Percentiles rank a stretch among this genome's conserved stretches.
phyloP scores from a whole-genome alignment of 78 protist species.

The Blattamonas nauphoetae region DNA sequence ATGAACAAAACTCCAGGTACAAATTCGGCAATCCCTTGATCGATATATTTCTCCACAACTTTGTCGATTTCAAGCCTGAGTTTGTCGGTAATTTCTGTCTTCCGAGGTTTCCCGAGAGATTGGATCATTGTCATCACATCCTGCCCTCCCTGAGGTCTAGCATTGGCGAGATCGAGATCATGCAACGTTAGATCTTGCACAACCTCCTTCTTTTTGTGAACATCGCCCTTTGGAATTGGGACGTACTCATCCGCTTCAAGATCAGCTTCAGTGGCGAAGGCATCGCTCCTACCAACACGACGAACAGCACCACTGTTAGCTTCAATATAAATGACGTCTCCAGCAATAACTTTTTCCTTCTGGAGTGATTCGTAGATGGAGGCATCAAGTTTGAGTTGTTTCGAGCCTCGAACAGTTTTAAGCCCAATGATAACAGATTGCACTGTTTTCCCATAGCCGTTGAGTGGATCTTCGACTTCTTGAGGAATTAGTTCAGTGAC shows the following conservation, averaged over 20 bases:
- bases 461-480: constrained; percentile 84
- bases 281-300: constrained; percentile 92
- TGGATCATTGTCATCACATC: constrained; percentile 94
- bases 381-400: constrained; percentile 90
- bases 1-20: constrained; percentile 99
- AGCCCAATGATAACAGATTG: constrained; percentile 80
- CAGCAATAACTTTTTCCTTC: constrained; percentile 87
- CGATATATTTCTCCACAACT: constrained; percentile 95
- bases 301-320: constrained; percentile 86
- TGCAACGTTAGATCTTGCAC: constrained; percentile 97
- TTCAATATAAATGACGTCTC: constrained; percentile 98
- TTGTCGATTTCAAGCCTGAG: constrained; percentile 95
- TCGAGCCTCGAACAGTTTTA: constrained; percentile 71
- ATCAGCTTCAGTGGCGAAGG: constrained; percentile 77
- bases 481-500: constrained; percentile 92
- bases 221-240: constrained; percentile 99
- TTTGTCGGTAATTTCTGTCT: constrained; percentile 99
- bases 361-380: constrained; percentile 88
- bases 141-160: constrained; percentile 90
- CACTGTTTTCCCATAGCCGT: constrained; percentile 90
- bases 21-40: constrained; percentile 98
- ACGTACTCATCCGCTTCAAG: constrained; percentile 98
- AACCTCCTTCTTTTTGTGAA: constrained; percentile 81
- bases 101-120: constrained; percentile 82
- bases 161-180: constrained; percentile 96